These are phyloP conservation scores for Fusarium sp. DNA, from an alignment of 2,329 filamentous ascomycete genomes.

Conservation along the genomic window DNA sequence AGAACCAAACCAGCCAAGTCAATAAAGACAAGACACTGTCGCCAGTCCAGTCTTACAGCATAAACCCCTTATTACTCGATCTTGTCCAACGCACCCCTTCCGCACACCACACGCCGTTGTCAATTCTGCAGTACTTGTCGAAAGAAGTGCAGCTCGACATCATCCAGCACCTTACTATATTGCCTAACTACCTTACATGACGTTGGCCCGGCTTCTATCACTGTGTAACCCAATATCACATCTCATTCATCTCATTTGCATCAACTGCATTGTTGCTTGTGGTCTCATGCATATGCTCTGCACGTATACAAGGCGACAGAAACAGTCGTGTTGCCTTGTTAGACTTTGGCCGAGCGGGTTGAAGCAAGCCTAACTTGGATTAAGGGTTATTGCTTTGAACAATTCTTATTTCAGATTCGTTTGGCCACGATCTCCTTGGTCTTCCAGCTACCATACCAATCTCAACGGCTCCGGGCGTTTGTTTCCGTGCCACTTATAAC, in stretches of 20 bases:
- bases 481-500: slow-evolving; percentile 21
- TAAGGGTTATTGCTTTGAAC: slow-evolving; percentile 12
- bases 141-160: slow-evolving; percentile 14
- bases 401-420: slow-evolving; percentile 1
- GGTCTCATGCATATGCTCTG: slow-evolving; percentile 18
- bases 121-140: slow-evolving; percentile 21
- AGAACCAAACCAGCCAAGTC: slow-evolving; percentile 8
- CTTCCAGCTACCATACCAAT: slow-evolving; percentile 1
- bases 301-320: slow-evolving; percentile 35
- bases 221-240: slow-evolving; percentile 40
- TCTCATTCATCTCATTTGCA: slow-evolving; percentile 32
- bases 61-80: slow-evolving; percentile 36
- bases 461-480: background rate
- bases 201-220: slow-evolving; percentile 29
- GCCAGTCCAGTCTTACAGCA: slow-evolving; percentile 25
- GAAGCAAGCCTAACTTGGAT: slow-evolving; percentile 6
- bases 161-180: background rate
- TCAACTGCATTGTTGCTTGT: slow-evolving; percentile 19
- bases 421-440: background rate
- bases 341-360: slow-evolving; percentile 24
- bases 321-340: slow-evolving; percentile 33
- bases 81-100: slow-evolving; percentile 36
- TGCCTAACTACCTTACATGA: slow-evolving; percentile 31
- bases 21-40: background rate
- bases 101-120: slow-evolving; percentile 9